Evolutionary conservation across 257 asterid species (phyloP), one percentile per base, ranked within the genome.

Genomic region (Solanum pinnatisectum): DNA sequence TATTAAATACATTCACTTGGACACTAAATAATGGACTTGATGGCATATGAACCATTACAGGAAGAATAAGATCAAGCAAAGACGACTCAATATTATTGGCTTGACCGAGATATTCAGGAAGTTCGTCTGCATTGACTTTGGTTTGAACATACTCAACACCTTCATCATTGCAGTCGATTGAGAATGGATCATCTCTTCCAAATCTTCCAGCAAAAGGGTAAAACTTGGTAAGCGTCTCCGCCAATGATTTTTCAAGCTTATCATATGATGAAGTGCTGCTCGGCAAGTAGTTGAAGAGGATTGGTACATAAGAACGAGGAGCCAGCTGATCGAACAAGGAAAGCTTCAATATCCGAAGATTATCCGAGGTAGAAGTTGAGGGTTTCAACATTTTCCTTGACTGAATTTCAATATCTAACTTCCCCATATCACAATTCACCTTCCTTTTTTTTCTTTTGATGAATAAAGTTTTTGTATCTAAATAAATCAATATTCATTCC

Each of bases 91-190:
- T 68, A 68, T 68, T 14, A 2, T 88, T n/a, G 5, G 63, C 60
- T 60, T 52, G 14, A 14, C 20, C 7, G 16, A 90, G 60, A 23
- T 20, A 83, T 1, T 70, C 84, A 25, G 9, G 3, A 27, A 90
- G 86, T 4, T 46, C 56, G 1, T 90, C 60, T 12, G 72, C 70
- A 6, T 68, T 37, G 23, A 87, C 84, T 8, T 42, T 68, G 33
- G 89, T 88, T 84, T 84, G 86, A 0, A 87, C 68, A 16, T 32
- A 88, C 11, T 90, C 92, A 68, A 88, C 86, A 33, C 91, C 92
- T 76, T 89, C 88, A 52, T 89, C 91, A 4, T 73, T 60, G 84
- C 90, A 90, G 59, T 79, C 42, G 13, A 90, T 74, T 20, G 32
- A 74, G 44, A 60, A 18, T n/a, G 16, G 56, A 46, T 87, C 60